Evolutionary conservation across 805 yeast genomes (phyloP), one percentile per base, ranked within the genome.

Genomic region (Cyberlindnera japonica): DNA sequence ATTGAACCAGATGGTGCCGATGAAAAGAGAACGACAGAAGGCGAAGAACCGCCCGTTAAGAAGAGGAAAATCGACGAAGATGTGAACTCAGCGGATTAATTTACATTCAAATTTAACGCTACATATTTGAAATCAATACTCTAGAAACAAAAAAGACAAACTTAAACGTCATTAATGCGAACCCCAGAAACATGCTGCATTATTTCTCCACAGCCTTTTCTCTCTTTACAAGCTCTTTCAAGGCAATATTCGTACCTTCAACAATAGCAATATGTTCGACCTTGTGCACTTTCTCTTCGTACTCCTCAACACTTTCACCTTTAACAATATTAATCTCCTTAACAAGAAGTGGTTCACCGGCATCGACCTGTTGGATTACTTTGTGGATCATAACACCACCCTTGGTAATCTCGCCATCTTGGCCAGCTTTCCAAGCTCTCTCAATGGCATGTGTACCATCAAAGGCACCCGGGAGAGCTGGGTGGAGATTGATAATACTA

Each of bases 361-460:
- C 79, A 62, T 93, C 99, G 6, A 93, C 99, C 54, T 86, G 95
- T 35, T 89, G 86, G 51, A 93, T 90, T n/a, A 93, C 98, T 57
- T 83, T 78, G 67, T 93, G 99, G 33, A 93, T 85, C 99, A 93
- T 93, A 38, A 93, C 85, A 2, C 99, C 99, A 13, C 95, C 96
- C 49, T 74, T 76, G 8, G 72, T 51, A 38, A 81, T 77, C 50
- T 77, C 74, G 8, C 96, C 96, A 20, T 77, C 78, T 57, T 90
- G 96, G 27, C 96, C 96, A 11, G 95, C 95, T 54, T 88, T 71
- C 91, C 95, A 93, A 1, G 97, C 95, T 56, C 98, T 72, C 54
- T 93, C 96, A 44, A 93, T 93, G 10, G 99, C 98, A 65, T 87
- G 89, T 10, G 95, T 91, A 5, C 99, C 99, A 43, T 91, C 98